Conservation (phyloP, 73 alveolate species). For the Tetrahymena thermophila region DNA sequence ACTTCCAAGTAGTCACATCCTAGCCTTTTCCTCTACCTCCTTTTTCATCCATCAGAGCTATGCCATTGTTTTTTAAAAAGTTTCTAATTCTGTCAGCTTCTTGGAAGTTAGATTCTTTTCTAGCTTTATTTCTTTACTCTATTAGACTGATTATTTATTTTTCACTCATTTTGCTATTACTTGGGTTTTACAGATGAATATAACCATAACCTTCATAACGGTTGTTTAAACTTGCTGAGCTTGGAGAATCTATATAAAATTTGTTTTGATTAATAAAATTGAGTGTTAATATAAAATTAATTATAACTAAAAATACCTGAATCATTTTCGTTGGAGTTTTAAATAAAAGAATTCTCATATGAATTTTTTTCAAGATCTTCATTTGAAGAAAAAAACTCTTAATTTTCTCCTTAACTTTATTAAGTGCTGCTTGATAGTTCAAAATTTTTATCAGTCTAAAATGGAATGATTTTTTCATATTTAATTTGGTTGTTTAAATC, state of each 20-base stretch:
- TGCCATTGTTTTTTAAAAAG: constrained; percentile 13
- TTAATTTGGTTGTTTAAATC: not conserved
- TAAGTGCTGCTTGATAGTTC: not conserved
- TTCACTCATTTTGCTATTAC: constrained; percentile 1
- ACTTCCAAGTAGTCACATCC: constrained; percentile 36
- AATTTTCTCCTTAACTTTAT: not conserved
- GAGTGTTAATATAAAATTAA: not conserved
- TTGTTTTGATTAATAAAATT: not conserved
- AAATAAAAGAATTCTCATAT: not conserved
- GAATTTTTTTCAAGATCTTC: not conserved
- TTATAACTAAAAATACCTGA: not conserved
- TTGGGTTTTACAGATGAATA: not conserved
- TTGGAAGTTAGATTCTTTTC: constrained; percentile 17
- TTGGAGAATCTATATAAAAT: not conserved
- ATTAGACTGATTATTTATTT: constrained; percentile 3
- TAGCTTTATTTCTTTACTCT: constrained; percentile 37
- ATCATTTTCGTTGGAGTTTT: not conserved
- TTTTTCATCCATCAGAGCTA: constrained; percentile 27
- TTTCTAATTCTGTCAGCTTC: constrained; percentile 47
- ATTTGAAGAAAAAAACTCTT: not conserved
- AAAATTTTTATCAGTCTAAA: not conserved
- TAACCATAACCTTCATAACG: not conserved
- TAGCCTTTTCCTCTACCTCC: constrained; percentile 36
- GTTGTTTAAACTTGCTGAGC: not conserved
- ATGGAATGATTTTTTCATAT: not conserved